Percentiles rank a stretch among this genome's conserved stretches.
Evolutionary conservation across 164 flowering plant genomes (phyloP).

Genomic region (Vitis rotundifolia): DNA sequence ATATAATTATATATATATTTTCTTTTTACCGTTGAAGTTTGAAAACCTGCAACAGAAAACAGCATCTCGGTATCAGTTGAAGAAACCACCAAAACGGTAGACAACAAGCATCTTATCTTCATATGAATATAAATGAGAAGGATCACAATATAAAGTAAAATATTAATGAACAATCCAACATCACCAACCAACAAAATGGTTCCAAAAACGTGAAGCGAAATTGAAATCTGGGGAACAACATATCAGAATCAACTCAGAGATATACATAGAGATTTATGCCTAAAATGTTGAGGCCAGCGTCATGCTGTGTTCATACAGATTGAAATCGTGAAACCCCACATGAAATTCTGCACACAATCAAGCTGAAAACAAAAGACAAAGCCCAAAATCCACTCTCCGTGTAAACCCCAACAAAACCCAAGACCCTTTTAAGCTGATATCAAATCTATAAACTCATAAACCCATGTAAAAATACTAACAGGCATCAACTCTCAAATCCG

Average conservation of each 20-base stretch:
- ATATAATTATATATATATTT: neutral
- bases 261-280: too few species aligned
- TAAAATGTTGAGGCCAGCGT: too few species aligned
- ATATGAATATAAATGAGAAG: slow-evolving; percentile 30
- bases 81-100: slow-evolving; percentile 55
- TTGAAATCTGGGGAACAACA: slow-evolving; percentile 28
- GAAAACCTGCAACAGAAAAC: slow-evolving; percentile 63
- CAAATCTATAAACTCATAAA: neutral
- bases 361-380: slow-evolving; percentile 18
- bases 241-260: too few species aligned
- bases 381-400: slow-evolving; percentile 48
- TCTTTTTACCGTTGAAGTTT: slow-evolving; percentile 27
- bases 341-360: slow-evolving; percentile 12
- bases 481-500: too few species aligned
- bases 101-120: slow-evolving; percentile 56
- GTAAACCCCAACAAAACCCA: slow-evolving; percentile 42
- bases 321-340: slow-evolving; percentile 16
- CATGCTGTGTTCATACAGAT: neutral
- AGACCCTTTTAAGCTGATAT: slow-evolving; percentile 5
- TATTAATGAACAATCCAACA: slow-evolving; percentile 30
- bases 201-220: slow-evolving; percentile 3
- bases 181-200: slow-evolving; percentile 31
- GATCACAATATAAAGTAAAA: slow-evolving; percentile 14
- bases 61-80: slow-evolving; percentile 78
- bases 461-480: neutral